Percentiles rank a stretch among this genome's conserved stretches.
These are phyloP conservation scores for Penicillium capsulatum DNA, from an alignment of 2,329 filamentous ascomycete genomes.

Conservation along the genomic window DNA sequence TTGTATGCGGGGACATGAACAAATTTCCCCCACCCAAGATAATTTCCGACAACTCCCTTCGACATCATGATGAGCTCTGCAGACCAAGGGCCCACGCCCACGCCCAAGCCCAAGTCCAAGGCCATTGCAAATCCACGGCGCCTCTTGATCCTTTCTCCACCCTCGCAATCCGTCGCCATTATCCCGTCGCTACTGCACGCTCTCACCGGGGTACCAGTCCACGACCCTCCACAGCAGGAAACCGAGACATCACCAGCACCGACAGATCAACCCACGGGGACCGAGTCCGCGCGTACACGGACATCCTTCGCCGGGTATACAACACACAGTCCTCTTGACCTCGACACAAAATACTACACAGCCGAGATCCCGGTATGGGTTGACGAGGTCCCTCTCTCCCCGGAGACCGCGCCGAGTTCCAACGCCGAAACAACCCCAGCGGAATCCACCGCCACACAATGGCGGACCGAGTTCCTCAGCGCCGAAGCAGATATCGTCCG, in stretches of 20 bases:
- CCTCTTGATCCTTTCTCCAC: constrained; percentile 40
- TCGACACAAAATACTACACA: constrained; percentile 44
- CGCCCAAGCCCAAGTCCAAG: constrained; percentile 14
- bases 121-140: constrained; percentile 39
- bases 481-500: constrained; percentile 42
- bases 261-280: neutral
- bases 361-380: constrained; percentile 46
- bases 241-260: constrained; percentile 3
- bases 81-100: constrained; percentile 5
- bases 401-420: too few relatives aligned
- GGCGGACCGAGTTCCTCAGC: constrained; percentile 42
- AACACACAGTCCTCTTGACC: constrained; percentile 40
- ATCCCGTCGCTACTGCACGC: constrained; percentile 37
- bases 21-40: too few relatives aligned
- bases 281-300: constrained; percentile 14
- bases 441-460: constrained; percentile 23
- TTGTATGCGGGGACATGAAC: too few relatives aligned
- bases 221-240: constrained; percentile 19
- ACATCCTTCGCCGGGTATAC: constrained; percentile 45
- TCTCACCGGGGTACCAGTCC: constrained; percentile 33
- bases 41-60: neutral
- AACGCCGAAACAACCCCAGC: constrained; percentile 5
- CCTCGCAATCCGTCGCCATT: constrained; percentile 31
- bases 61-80: constrained; percentile 17
- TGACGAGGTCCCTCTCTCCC: constrained; percentile 39